These are phyloP conservation scores for Miamiensis avidus DNA, from an alignment of 169 alveolate genomes.

Conservation along the genomic window DNA sequence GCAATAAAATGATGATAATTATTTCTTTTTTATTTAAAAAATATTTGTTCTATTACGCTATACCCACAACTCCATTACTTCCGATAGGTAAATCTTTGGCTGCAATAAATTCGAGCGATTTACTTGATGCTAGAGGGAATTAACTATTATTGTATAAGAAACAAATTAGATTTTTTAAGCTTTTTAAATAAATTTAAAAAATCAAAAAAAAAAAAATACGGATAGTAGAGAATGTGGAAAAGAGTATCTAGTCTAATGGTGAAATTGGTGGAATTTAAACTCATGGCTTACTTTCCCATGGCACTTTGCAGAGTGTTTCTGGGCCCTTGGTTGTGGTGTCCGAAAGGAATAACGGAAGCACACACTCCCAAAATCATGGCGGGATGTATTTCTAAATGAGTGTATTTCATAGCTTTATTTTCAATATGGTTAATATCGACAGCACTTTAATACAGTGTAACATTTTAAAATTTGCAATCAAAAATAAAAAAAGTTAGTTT, in stretches of 20 bases:
- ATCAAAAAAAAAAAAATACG: constrained; percentile 46
- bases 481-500: not conserved
- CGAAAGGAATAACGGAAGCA: constrained; percentile 99
- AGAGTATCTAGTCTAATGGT: constrained; percentile 98
- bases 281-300: constrained; percentile 99
- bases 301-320: constrained; percentile 99
- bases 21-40: no score
- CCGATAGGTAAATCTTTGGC: constrained; percentile 99
- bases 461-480: not conserved
- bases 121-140: constrained; percentile 98
- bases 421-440: constrained; percentile 95
- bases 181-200: no score
- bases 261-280: constrained; percentile 98
- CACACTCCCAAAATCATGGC: constrained; percentile 99
- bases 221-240: constrained; percentile 97
- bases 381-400: constrained; percentile 99
- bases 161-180: no score
- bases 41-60: constrained; percentile 83
- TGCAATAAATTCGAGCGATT: constrained; percentile 97
- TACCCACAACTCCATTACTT: constrained; percentile 97
- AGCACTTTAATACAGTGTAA: constrained; percentile 68
- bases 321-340: constrained; percentile 99
- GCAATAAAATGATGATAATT: no score
- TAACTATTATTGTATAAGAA: constrained; percentile 50
- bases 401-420: constrained; percentile 74